A percentile compares a stretch with the other conserved stretches of the same genome.
Evolutionary conservation across 371 early-diverging fungal genomes (phyloP).

Genomic region (Nematocida parisii): DNA sequence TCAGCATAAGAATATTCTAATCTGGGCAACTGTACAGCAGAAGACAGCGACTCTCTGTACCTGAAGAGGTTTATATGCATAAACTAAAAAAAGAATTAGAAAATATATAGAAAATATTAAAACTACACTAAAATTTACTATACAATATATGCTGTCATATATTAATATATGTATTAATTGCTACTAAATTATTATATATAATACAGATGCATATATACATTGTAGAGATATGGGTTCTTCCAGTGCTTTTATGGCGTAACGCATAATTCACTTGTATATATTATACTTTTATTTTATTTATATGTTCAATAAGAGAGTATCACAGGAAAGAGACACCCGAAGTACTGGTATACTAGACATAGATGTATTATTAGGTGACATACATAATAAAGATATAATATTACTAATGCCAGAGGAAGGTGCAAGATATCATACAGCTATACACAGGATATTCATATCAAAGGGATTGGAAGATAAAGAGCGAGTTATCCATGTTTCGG

Average conservation of each 20-base stretch:
- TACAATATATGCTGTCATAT: neutral
- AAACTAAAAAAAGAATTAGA: neutral
- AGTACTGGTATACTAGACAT: slow-evolving; percentile 41
- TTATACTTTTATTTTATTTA: neutral
- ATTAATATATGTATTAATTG: no score
- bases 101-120: neutral
- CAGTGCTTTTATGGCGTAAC: no score
- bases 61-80: slow-evolving; percentile 16
- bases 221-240: no score
- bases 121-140: neutral
- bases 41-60: slow-evolving; percentile 21
- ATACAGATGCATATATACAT: no score
- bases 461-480: slow-evolving; percentile 47
- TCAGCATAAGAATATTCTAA: slow-evolving; percentile 30
- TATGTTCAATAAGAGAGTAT: slow-evolving; percentile 41
- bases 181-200: no score
- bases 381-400: slow-evolving; percentile 17
- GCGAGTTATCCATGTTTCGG: slow-evolving; percentile 12
- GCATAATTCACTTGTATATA: no score
- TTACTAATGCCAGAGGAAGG: slow-evolving; percentile 33
- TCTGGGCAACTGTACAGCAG: slow-evolving; percentile 1
- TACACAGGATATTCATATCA: slow-evolving; percentile 46
- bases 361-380: slow-evolving; percentile 25
- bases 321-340: neutral
- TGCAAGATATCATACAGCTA: slow-evolving; percentile 38